These are phyloP conservation scores for Phytophthora nicotianae DNA, from an alignment of 352 stramenopile genomes.

Conservation along the genomic window DNA sequence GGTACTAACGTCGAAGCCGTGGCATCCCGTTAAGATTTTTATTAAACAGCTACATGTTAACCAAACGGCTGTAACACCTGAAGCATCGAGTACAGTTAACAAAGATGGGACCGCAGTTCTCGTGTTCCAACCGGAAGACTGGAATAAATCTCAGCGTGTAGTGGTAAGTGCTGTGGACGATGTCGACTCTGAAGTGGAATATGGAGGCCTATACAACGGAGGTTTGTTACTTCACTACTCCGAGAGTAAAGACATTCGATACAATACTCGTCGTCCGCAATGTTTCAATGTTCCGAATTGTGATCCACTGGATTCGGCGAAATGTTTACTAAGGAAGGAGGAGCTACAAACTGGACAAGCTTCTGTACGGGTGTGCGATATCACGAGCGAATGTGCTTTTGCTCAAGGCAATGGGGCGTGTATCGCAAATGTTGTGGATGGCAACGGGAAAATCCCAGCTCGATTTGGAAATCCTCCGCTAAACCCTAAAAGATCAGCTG, in stretches of 20 bases:
- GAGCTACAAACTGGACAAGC: slow-evolving; percentile 1
- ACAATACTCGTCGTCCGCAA: slow-evolving; percentile 60
- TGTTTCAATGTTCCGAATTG: slow-evolving; percentile 71
- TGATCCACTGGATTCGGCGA: slow-evolving; percentile 29
- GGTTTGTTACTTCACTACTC: slow-evolving; percentile 61
- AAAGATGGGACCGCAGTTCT: slow-evolving; percentile 22
- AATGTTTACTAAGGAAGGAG: slow-evolving; percentile 35
- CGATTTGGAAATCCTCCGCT: slow-evolving; percentile 47
- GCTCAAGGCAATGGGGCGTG: slow-evolving; percentile 63
- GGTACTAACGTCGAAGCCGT: slow-evolving; percentile 59
- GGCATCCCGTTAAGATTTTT: slow-evolving; percentile 56
- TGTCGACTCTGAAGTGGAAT: slow-evolving; percentile 60
- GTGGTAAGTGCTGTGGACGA: slow-evolving; percentile 64
- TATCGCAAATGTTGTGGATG: slow-evolving; percentile 24
- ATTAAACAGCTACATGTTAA: slow-evolving; percentile 48
- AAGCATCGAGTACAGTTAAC: not conserved
- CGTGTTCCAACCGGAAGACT: slow-evolving; percentile 47
- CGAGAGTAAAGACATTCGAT: slow-evolving; percentile 62
- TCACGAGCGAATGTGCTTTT: slow-evolving; percentile 44
- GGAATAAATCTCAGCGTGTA: slow-evolving; percentile 57
- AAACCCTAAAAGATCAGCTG: slow-evolving; percentile 29
- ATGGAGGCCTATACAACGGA: slow-evolving; percentile 61
- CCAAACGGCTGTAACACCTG: slow-evolving; percentile 40
- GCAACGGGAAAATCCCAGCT: slow-evolving; percentile 15
- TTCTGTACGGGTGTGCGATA: slow-evolving; percentile 58